Conservation (phyloP, 1,139 yeast species). For the Kodamaea alishanica region DNA sequence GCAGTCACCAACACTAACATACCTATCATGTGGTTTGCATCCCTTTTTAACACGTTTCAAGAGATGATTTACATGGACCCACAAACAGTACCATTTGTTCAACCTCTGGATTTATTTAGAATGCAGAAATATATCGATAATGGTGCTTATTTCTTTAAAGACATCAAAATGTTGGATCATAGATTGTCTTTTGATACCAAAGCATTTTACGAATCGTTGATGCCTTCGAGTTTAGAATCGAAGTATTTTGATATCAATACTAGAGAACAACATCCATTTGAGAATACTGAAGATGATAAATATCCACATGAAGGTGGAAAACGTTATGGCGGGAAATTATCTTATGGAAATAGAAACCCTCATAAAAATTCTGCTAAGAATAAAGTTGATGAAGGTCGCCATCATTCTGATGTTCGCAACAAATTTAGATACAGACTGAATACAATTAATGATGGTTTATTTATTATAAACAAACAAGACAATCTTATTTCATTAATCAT, state of each 20-base stretch:
- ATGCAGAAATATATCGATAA: slow-evolving; percentile 12
- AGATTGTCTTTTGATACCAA: slow-evolving; percentile 5
- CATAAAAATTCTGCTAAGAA: too few species aligned
- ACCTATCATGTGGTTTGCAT: slow-evolving; percentile 23
- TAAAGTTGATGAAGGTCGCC: neutral
- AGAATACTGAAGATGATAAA: neutral
- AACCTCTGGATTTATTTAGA: slow-evolving; percentile 16
- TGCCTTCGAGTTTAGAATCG: neutral
- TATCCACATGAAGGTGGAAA: too few species aligned
- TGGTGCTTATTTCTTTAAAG: slow-evolving; percentile 21
- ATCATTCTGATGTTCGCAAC: neutral
- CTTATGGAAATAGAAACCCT: too few species aligned
- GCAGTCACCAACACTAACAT: slow-evolving; percentile 12
- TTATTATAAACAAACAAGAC: slow-evolving; percentile 9
- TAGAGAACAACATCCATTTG: neutral
- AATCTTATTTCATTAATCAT: slow-evolving; percentile 10
- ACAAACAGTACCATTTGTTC: slow-evolving; percentile 17
- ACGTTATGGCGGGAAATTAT: too few species aligned
- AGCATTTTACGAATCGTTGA: slow-evolving; percentile 6
- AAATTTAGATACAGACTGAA: slow-evolving; percentile 4
- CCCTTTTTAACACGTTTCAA: slow-evolving; percentile 20
- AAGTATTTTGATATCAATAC: neutral
- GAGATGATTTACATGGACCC: slow-evolving; percentile 22
- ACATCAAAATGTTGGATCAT: slow-evolving; percentile 10
- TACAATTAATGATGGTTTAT: slow-evolving; percentile 7